phyloP scores from a whole-genome alignment of 768 basidiomycete species.

The Amanita pseudoporphyria region DNA sequence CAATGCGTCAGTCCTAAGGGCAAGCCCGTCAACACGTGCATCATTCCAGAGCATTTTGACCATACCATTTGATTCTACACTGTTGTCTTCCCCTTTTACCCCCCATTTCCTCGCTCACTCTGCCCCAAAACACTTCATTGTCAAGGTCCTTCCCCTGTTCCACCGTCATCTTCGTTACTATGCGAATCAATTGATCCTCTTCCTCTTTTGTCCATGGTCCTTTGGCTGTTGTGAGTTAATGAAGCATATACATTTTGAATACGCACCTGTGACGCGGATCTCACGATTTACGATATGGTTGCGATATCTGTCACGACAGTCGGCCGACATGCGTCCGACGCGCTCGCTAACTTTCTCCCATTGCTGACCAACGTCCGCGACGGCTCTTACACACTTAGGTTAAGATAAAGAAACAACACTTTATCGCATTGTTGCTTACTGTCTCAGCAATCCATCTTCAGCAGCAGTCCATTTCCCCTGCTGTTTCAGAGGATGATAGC shows the following conservation, averaged over 20 bases:
- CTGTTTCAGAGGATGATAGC: slow-evolving; percentile 56
- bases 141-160: slow-evolving; percentile 65
- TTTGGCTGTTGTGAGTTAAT: slow-evolving; percentile 14
- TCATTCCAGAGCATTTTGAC: neutral
- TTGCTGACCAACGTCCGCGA: slow-evolving; percentile 57
- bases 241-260: neutral
- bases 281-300: slow-evolving; percentile 71
- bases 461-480: slow-evolving; percentile 62
- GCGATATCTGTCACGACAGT: slow-evolving; percentile 80
- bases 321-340: slow-evolving; percentile 68
- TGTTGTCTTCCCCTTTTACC: slow-evolving; percentile 70
- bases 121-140: slow-evolving; percentile 77
- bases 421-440: slow-evolving; percentile 32
- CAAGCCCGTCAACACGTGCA: neutral
- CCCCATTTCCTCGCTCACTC: slow-evolving; percentile 70
- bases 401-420: slow-evolving; percentile 1
- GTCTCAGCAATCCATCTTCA: slow-evolving; percentile 55
- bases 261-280: slow-evolving; percentile 46
- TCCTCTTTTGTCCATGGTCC: slow-evolving; percentile 75
- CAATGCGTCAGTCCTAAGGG: slow-evolving; percentile 62
- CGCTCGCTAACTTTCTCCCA: slow-evolving; percentile 71
- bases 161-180: slow-evolving; percentile 68
- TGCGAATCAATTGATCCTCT: slow-evolving; percentile 61
- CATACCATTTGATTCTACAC: slow-evolving; percentile 81
- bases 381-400: slow-evolving; percentile 38